phyloP scores from a whole-genome alignment of 176 grass and related monocot genomes.

The Leersia perrieri region DNA sequence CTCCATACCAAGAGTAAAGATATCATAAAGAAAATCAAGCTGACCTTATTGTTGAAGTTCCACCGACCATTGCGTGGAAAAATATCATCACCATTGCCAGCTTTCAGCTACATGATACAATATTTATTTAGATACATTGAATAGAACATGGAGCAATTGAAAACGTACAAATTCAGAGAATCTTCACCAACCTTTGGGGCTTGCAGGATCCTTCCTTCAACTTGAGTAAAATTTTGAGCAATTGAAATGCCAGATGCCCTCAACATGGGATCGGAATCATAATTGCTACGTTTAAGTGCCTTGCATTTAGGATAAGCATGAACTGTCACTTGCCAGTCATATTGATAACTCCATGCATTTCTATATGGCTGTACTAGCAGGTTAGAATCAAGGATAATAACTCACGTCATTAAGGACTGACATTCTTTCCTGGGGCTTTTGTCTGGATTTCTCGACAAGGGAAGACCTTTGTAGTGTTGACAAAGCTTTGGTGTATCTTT shows the following conservation, averaged over 20 bases:
- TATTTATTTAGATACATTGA: slow-evolving; percentile 11
- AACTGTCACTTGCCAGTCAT: background rate
- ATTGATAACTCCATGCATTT: too few relatives aligned
- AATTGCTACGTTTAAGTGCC: slow-evolving; percentile 54
- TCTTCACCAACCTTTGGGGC: slow-evolving; percentile 56
- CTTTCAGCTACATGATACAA: slow-evolving; percentile 53
- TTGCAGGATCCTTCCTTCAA: slow-evolving; percentile 64
- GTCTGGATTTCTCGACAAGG: slow-evolving; percentile 86
- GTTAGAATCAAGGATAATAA: slow-evolving; percentile 22
- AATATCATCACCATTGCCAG: slow-evolving; percentile 64
- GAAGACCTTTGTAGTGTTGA: slow-evolving; percentile 60
- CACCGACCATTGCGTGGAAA: slow-evolving; percentile 60
- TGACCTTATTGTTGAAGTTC: slow-evolving; percentile 86
- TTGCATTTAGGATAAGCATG: slow-evolving; percentile 31
- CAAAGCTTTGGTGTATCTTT: slow-evolving; percentile 81
- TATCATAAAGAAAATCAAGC: background rate
- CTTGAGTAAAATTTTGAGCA: slow-evolving; percentile 49
- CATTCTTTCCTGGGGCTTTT: slow-evolving; percentile 82
- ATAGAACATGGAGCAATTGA: background rate
- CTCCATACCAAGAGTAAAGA: background rate
- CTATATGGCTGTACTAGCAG: too few relatives aligned
- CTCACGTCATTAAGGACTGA: slow-evolving; percentile 51
- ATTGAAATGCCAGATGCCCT: slow-evolving; percentile 67
- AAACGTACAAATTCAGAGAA: background rate
- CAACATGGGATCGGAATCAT: slow-evolving; percentile 69